Evolutionary conservation across 129 eudicot species (phyloP).

Genomic region (Flaveria ramosissima): DNA sequence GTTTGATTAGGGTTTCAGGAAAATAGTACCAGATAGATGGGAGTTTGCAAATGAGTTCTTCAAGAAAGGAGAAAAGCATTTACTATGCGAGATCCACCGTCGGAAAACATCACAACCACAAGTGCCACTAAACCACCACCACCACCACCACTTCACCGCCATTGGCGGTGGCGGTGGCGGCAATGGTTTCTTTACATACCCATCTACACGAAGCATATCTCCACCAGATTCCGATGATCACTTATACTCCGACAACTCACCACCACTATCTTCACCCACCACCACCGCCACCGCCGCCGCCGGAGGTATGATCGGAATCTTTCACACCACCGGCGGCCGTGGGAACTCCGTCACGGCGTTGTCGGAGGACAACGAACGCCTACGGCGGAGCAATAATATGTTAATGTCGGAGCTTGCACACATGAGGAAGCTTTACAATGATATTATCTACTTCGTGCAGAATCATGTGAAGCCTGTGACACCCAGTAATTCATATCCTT

Average conservation of each 20-base stretch:
- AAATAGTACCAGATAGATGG: constrained; percentile 97
- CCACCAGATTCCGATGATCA: constrained; percentile 86
- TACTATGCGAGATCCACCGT: constrained; percentile 92
- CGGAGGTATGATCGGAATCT: constrained; percentile 33
- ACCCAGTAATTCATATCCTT: constrained; percentile 58
- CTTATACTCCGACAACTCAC: constrained; percentile 51
- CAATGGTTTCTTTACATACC: constrained; percentile 51
- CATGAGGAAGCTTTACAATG: constrained; percentile 87
- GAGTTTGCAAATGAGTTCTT: constrained; percentile 94
- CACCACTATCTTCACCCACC: constrained; percentile 55
- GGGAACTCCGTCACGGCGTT: constrained; percentile 57
- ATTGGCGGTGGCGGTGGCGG: constrained; percentile 24
- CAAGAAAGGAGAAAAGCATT: constrained; percentile 87
- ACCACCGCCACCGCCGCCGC: constrained; percentile 17
- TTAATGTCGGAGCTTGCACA: constrained; percentile 82
- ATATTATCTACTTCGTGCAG: constrained; percentile 90
- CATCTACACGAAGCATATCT: constrained; percentile 60
- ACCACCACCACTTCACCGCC: constrained; percentile 39
- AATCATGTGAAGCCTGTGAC: constrained; percentile 90
- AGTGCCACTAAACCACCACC: constrained; percentile 52
- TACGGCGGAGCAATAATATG: constrained; percentile 80
- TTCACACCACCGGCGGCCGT: constrained; percentile 4
- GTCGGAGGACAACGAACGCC: constrained; percentile 82
- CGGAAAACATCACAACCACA: constrained; percentile 84
- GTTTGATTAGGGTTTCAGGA: constrained; percentile 79